These are phyloP conservation scores for Talaromyces sp. DNA, from an alignment of 2,329 filamentous ascomycete species.

Conservation along the genomic window DNA sequence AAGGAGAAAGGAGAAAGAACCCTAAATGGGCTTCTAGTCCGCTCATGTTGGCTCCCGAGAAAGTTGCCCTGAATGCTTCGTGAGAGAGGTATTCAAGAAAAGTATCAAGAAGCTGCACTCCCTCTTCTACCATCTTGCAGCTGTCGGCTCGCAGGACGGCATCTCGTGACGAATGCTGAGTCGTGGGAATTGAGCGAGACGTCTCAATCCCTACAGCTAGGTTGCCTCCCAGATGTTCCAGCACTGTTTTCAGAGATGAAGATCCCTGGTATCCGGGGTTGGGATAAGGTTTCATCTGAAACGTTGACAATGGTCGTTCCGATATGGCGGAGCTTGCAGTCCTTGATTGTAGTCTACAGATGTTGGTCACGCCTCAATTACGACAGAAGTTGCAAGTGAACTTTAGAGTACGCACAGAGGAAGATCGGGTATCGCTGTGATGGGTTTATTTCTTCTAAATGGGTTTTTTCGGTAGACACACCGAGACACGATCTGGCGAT, in stretches of 20 bases:
- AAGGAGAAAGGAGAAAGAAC: constrained; percentile 4
- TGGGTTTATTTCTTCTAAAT: constrained; percentile 5
- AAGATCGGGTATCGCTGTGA: not conserved
- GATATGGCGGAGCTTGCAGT: not conserved
- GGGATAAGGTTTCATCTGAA: constrained; percentile 11
- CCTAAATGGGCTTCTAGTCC: constrained; percentile 7
- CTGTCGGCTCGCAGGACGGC: constrained; percentile 10
- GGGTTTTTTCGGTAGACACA: constrained; percentile 9
- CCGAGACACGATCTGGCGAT: constrained; percentile 5
- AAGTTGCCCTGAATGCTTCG: constrained; percentile 1
- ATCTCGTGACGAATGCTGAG: constrained; percentile 8
- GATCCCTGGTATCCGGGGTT: constrained; percentile 9
- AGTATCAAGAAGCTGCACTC: constrained; percentile 3
- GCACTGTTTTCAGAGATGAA: constrained; percentile 8
- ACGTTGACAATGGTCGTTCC: constrained; percentile 6
- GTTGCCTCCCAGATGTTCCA: constrained; percentile 7
- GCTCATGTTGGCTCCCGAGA: constrained; percentile 2
- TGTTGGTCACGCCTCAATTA: not conserved
- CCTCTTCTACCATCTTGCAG: constrained; percentile 9
- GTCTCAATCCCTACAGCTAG: constrained; percentile 6
- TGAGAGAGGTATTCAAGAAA: constrained; percentile 8
- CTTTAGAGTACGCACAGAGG: not conserved
- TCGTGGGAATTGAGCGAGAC: not conserved
- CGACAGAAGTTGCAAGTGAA: not conserved
- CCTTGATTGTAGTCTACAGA: not conserved